A percentile compares a stretch with the other conserved stretches of the same genome.
Evolutionary conservation across 768 basidiomycete genomes (phyloP).

Genomic region (Suillus cothurnatus): DNA sequence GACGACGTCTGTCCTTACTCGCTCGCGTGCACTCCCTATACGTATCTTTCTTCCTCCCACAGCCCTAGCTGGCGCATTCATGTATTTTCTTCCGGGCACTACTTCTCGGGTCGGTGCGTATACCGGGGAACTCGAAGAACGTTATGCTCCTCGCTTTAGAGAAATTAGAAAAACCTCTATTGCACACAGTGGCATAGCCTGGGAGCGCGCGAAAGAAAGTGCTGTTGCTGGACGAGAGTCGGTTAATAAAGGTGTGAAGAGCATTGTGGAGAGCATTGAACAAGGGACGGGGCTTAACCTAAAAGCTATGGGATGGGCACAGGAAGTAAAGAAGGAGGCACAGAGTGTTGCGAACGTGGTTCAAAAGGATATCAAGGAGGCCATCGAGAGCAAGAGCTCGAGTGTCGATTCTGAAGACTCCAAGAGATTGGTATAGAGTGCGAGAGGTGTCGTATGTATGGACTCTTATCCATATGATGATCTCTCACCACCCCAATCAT

Average conservation of each 20-base stretch:
- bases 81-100: slow-evolving; percentile 88
- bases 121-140: slow-evolving; percentile 68
- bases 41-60: slow-evolving; percentile 78
- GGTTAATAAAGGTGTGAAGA: slow-evolving; percentile 46
- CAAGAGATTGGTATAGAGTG: slow-evolving; percentile 5
- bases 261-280: slow-evolving; percentile 58
- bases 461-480: background rate
- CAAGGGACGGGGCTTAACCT: slow-evolving; percentile 74
- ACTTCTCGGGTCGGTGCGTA: slow-evolving; percentile 68
- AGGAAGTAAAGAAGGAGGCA: slow-evolving; percentile 23
- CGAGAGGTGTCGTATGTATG: background rate
- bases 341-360: slow-evolving; percentile 26
- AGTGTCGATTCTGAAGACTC: background rate
- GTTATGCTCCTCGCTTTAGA: slow-evolving; percentile 68
- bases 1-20: slow-evolving; percentile 83
- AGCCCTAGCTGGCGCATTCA: slow-evolving; percentile 66
- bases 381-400: slow-evolving; percentile 1
- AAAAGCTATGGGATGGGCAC: slow-evolving; percentile 54
- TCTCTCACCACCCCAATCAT: background rate
- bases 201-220: slow-evolving; percentile 56
- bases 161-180: slow-evolving; percentile 67
- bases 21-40: slow-evolving; percentile 69
- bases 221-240: slow-evolving; percentile 48
- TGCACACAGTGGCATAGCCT: slow-evolving; percentile 60
- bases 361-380: slow-evolving; percentile 29